Conservation (phyloP, 768 basidiomycete species). For the Lepiota venenata region DNA sequence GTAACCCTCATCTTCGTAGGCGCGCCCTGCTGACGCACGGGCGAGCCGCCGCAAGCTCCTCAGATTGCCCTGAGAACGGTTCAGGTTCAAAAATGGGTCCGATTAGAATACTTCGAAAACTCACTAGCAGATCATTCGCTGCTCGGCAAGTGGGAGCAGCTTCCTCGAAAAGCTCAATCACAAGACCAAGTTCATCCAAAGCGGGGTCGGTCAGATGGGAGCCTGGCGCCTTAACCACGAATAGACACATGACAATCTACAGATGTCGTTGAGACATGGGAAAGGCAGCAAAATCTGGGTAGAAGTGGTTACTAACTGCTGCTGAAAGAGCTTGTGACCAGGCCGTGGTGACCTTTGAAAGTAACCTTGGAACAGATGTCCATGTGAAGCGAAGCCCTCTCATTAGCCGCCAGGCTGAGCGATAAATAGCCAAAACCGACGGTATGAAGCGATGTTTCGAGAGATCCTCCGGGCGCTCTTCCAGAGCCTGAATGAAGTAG, state of each 20-base stretch:
- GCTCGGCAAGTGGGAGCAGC: conserved; percentile 42
- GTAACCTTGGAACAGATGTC: conserved; percentile 33
- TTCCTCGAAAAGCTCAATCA: conserved; percentile 42
- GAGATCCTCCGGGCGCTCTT: conserved; percentile 53
- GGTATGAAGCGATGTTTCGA: conserved; percentile 61
- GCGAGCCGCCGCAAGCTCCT: conserved; percentile 41
- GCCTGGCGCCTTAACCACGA: conserved; percentile 46
- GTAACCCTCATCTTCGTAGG: conserved; percentile 17
- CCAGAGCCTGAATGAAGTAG: conserved; percentile 65
- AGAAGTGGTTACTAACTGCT: conserved; percentile 39
- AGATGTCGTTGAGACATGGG: neutral
- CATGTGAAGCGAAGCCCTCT: conserved; percentile 44
- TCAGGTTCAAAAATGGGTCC: neutral
- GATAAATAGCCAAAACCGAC: conserved; percentile 70
- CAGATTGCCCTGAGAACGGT: conserved; percentile 33
- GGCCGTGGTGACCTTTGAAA: conserved; percentile 44
- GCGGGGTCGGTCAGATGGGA: conserved; percentile 46
- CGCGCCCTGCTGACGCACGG: conserved; percentile 20
- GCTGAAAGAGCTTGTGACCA: conserved; percentile 70
- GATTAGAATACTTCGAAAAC: conserved; percentile 12
- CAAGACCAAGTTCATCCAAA: conserved; percentile 42
- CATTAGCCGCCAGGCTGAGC: conserved; percentile 66
- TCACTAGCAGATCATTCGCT: conserved; percentile 43
- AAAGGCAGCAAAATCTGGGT: neutral
- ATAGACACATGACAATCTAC: conserved; percentile 59